Percentiles rank a stretch among this genome's conserved stretches.
Conservation (phyloP, 2,329 filamentous ascomycete species). For the Cordyceps farinosa region DNA sequence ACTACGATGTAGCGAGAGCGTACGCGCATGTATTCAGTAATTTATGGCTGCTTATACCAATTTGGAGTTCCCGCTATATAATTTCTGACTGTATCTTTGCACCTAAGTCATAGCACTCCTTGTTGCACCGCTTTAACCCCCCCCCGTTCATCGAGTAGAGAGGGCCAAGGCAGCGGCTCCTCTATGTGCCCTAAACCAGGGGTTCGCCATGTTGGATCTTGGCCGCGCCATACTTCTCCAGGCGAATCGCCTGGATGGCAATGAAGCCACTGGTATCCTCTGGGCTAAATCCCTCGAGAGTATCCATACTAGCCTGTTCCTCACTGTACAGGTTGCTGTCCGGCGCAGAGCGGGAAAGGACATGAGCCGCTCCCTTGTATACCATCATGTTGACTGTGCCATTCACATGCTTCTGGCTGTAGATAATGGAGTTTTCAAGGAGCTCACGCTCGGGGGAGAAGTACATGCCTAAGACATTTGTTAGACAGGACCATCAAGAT, state of each 20-base stretch:
- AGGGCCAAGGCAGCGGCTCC: conserved; percentile 12
- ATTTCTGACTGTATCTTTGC: conserved; percentile 11
- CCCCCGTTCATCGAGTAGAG: conserved; percentile 12
- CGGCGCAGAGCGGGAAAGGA: conserved; percentile 43
- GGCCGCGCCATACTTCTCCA: conserved; percentile 45
- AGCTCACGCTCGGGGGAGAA: conserved; percentile 54
- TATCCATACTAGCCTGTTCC: conserved; percentile 48
- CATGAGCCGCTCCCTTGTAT: conserved; percentile 49
- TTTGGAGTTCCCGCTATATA: conserved; percentile 9
- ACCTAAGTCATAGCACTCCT: conserved; percentile 16
- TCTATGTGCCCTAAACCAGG: conserved; percentile 26
- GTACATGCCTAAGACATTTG: conserved; percentile 16
- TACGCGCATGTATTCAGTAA: conserved; percentile 10
- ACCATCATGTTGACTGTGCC: conserved; percentile 28
- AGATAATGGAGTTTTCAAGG: conserved; percentile 58
- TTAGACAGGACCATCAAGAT: background rate
- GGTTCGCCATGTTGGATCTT: conserved; percentile 37
- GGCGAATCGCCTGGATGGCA: conserved; percentile 63
- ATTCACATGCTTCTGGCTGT: conserved; percentile 52
- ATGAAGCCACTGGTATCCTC: conserved; percentile 69
- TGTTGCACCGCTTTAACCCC: conserved; percentile 8
- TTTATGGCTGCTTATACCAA: conserved; percentile 14
- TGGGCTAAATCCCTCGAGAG: conserved; percentile 57
- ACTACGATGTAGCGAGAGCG: background rate
- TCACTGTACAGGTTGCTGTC: conserved; percentile 50